Evolutionary conservation across 192 early-diverging fungal species (phyloP).

Genomic region (Borealophlyctis nickersoniae): DNA sequence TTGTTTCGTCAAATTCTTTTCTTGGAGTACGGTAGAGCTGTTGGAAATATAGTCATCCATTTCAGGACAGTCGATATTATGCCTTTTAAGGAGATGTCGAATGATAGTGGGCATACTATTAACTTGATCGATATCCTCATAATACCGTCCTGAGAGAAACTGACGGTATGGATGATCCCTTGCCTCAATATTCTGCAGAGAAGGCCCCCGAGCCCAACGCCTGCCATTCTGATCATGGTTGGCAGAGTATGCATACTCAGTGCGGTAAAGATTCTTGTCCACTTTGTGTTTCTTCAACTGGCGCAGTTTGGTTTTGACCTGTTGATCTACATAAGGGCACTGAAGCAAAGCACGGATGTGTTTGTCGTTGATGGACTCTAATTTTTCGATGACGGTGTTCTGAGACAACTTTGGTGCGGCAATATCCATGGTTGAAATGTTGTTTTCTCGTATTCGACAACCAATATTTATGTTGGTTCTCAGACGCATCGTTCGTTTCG

Average conservation of each 20-base stretch:
- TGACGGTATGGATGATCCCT: conserved; percentile 4
- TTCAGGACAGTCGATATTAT: not conserved
- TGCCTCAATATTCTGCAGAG: conserved; percentile 16
- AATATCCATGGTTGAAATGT: too few relatives aligned
- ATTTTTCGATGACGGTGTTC: too few relatives aligned
- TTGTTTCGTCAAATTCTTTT: conserved; percentile 3
- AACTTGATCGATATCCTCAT: conserved; percentile 9
- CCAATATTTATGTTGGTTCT: too few relatives aligned
- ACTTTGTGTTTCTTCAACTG: too few relatives aligned
- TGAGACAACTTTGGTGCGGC: too few relatives aligned
- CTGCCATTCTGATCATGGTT: conserved; percentile 6
- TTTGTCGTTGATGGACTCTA: too few relatives aligned
- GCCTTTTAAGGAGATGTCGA: not conserved
- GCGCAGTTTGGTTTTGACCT: too few relatives aligned
- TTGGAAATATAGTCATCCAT: conserved; percentile 7
- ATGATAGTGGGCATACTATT: conserved; percentile 4
- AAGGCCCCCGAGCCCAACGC: conserved; percentile 1
- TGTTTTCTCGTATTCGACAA: too few relatives aligned
- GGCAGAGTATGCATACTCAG: conserved; percentile 10
- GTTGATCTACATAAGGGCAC: too few relatives aligned
- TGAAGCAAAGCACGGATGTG: too few relatives aligned
- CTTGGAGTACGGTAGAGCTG: not conserved
- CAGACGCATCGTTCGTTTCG: too few relatives aligned
- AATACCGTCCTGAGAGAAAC: conserved; percentile 7
- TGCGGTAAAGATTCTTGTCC: conserved; percentile 2